Evolutionary conservation across 148 eudicot species (phyloP), one percentile per base, ranked within the genome.

Genomic region (Silene latifolia): DNA sequence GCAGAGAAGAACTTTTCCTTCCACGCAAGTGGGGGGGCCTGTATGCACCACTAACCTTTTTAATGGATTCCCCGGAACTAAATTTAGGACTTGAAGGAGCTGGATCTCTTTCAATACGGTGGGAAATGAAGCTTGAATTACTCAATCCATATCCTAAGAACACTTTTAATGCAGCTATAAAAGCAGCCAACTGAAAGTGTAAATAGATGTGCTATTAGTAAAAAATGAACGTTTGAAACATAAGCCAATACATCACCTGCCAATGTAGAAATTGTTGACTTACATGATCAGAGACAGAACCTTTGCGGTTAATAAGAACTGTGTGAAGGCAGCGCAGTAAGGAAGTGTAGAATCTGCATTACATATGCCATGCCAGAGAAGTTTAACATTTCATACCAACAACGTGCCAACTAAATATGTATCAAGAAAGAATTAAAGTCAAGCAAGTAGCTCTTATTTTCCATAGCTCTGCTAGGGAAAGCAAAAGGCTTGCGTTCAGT

Each of bases 11-110:
- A 78, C 64, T 80, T 71, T 86, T 86, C 64, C 80, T 85, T 69
- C 84, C 82, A 54, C 99, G 93, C 87, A 93, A 77, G 80, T 96
- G 99, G 29, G 99, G 99, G 77, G 99, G 99, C 89, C 89, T 87
- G 81, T 96, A 96, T 24, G 85, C 88, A 74, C 90, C 97, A 78
- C 79, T 75, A 63, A 75, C 82, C 77, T 87, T 82, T 78, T 76
- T 85, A 24, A 58, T 47, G 68, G 85, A 78, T 75, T 79, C 89
- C 56, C 48, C 78, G n/a, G 69, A 56, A 35, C 63, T 71, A 60
- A 63, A 19, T 9, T 73, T 74, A 77, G 46, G 74, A 73, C 69
- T 82, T 35, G 72, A 73, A 63, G 86, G 69, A 42, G 74, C 74
- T 78, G 77, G 58, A 77, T 79, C 84, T 69, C 70, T 77, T 44